Evolutionary conservation across 1,139 yeast species (phyloP).

Genomic region (Eremothecium gossypii): DNA sequence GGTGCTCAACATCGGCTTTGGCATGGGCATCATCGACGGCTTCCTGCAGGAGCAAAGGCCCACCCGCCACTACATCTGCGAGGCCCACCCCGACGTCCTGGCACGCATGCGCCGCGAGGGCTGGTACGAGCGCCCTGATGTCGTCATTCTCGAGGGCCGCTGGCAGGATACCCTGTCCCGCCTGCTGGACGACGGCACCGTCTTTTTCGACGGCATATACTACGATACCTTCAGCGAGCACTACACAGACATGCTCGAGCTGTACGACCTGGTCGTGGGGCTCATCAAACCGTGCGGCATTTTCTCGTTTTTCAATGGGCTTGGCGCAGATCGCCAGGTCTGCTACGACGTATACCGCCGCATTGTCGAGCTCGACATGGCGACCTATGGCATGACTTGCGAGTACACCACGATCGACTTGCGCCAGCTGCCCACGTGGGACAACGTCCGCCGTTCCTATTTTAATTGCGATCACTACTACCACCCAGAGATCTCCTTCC

Average conservation of each 20-base stretch:
- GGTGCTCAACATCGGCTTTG: conserved; percentile 83
- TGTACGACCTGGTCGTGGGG: conserved; percentile 76
- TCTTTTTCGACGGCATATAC: conserved; percentile 81
- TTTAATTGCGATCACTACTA: conserved; percentile 28
- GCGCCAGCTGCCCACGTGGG: conserved; percentile 26
- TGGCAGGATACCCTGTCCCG: conserved; percentile 80
- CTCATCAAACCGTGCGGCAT: conserved; percentile 70
- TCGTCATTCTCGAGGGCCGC: conserved; percentile 69
- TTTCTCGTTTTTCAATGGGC: conserved; percentile 86
- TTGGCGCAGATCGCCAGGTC: conserved; percentile 90
- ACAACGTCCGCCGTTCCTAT: conserved; percentile 28
- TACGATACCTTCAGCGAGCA: conserved; percentile 93
- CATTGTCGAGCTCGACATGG: conserved; percentile 71
- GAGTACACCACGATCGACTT: conserved; percentile 41
- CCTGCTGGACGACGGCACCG: conserved; percentile 51
- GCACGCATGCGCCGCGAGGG: conserved; percentile 61
- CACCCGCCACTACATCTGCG: conserved; percentile 71
- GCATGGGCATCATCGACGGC: conserved; percentile 90
- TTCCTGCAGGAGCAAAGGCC: conserved; percentile 59
- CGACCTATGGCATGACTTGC: conserved; percentile 66
- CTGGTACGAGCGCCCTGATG: conserved; percentile 72
- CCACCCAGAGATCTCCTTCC: conserved; percentile 28
- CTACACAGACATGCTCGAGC: conserved; percentile 72
- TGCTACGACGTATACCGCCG: conserved; percentile 83
- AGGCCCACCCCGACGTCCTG: conserved; percentile 91